A percentile compares a stretch with the other conserved stretches of the same genome.
Evolutionary conservation across 2,329 filamentous ascomycete species (phyloP).

Genomic region (Emmonsiellopsis sp.): DNA sequence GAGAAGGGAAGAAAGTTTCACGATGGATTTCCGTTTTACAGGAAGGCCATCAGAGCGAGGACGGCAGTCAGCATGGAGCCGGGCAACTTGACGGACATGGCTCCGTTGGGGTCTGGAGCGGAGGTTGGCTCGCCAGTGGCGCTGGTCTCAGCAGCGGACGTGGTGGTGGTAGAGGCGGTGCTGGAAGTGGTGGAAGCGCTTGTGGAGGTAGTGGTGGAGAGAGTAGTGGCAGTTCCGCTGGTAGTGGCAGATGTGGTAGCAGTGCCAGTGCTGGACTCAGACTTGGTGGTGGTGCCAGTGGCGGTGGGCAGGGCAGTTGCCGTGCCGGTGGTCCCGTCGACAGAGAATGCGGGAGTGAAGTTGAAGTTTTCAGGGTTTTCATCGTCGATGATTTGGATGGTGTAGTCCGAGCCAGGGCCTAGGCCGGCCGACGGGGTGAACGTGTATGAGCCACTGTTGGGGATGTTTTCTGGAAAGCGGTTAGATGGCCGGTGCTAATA

Average conservation of each 20-base stretch:
- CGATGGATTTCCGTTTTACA: slow-evolving; percentile 5
- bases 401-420: slow-evolving; percentile 39
- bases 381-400: slow-evolving; percentile 44
- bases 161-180: background rate
- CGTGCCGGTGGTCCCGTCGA: slow-evolving; percentile 37
- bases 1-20: background rate
- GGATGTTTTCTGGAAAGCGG: slow-evolving; percentile 30
- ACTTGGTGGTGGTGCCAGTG: slow-evolving; percentile 22
- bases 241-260: slow-evolving; percentile 13
- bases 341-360: slow-evolving; percentile 44
- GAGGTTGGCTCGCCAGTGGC: background rate
- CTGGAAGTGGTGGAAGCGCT: slow-evolving; percentile 11
- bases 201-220: slow-evolving; percentile 17
- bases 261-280: slow-evolving; percentile 10
- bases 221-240: slow-evolving; percentile 13
- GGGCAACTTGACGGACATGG: slow-evolving; percentile 7
- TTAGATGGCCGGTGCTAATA: background rate
- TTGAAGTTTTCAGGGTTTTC: slow-evolving; percentile 35
- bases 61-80: slow-evolving; percentile 9
- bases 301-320: slow-evolving; percentile 16
- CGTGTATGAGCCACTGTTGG: slow-evolving; percentile 41
- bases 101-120: slow-evolving; percentile 10
- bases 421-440: slow-evolving; percentile 36
- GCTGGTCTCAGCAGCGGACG: background rate
- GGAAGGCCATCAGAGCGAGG: slow-evolving; percentile 10